Evolutionary conservation across 2,329 filamentous ascomycete genomes (phyloP).

Genomic region (Penicillium fuscoglaucum): DNA sequence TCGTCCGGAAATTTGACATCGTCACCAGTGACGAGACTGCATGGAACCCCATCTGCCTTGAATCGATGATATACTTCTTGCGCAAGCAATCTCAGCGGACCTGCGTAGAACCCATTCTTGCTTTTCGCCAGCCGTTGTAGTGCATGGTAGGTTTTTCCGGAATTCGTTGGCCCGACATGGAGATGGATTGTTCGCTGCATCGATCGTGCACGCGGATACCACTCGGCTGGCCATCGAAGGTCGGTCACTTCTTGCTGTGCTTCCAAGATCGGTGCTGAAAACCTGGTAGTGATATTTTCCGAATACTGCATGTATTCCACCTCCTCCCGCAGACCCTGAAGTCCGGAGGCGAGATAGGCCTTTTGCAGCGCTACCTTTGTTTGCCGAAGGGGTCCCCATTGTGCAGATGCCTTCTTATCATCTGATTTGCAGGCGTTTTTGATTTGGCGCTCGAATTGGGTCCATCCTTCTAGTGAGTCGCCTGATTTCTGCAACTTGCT

Average conservation of each 20-base stretch:
- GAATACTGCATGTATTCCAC: constrained; percentile 69
- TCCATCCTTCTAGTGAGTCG: constrained; percentile 27
- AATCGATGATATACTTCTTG: constrained; percentile 95
- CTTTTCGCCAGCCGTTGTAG: constrained; percentile 78
- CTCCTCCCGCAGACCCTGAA: constrained; percentile 55
- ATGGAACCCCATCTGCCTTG: constrained; percentile 71
- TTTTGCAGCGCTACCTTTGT: constrained; percentile 51
- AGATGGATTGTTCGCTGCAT: constrained; percentile 83
- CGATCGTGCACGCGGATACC: constrained; percentile 81
- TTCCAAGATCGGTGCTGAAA: constrained; percentile 57
- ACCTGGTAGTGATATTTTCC: constrained; percentile 59
- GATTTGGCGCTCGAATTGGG: constrained; percentile 34
- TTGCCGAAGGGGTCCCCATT: constrained; percentile 24
- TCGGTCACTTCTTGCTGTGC: constrained; percentile 71
- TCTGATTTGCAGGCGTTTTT: constrained; percentile 34
- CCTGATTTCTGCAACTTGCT: constrained; percentile 18
- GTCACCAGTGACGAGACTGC: constrained; percentile 85
- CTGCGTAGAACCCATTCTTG: constrained; percentile 80
- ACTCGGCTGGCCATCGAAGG: constrained; percentile 84
- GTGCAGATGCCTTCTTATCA: constrained; percentile 15
- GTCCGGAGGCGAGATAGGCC: constrained; percentile 58
- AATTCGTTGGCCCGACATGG: constrained; percentile 96
- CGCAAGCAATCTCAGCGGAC: constrained; percentile 81
- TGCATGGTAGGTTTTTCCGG: constrained; percentile 95
- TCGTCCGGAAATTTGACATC: constrained; percentile 70